Evolutionary conservation across 441 rosid species (phyloP), one percentile per base, ranked within the genome.

Genomic region (Populus hybrid): DNA sequence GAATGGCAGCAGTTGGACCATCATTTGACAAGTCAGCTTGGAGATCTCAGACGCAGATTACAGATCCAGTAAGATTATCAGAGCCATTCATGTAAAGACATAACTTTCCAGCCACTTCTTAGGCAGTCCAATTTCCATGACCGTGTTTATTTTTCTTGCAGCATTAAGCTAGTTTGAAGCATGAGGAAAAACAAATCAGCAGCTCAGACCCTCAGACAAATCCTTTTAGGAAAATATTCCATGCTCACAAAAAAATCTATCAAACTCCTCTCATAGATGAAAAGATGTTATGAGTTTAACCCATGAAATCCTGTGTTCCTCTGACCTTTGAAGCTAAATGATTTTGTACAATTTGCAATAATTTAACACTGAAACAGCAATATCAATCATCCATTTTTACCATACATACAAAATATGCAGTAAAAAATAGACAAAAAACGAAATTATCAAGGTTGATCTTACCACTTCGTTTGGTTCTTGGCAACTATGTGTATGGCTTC

Each of bases 381-480:
- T 3, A 70, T 46, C 61, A n/a, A 70, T 30, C 16, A 14, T 59
- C 19, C 7, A 12, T 65, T 69, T 53, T 30, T 67, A 50, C 32
- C 26, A 42, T 5, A 8, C 61, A 64, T 2, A 71, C 7, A 46
- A 46, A 26, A 11, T 65, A 57, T 34, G 36, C 21, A 34, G 18
- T 16, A 34, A 3, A 0, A n/a, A 68, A 14, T 28, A 68, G 34
- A 32, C 35, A 79, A 42, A 66, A 65, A 46, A 23, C 42, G 53
- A n/a, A 19, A 46, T 38, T 36, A 30, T 69, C 67, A 61, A 50
- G 75, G 26, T 7, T 32, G 72, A 38, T 19, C 76, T 80, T 78
- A 94, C 99, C 99, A 96, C 80, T 96, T 96, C 50, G 98, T 96
- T 86, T 96, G 99, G 85, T 92, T 94, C 61, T 84, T 87, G 70